A percentile compares a stretch with the other conserved stretches of the same genome.
Evolutionary conservation across 2,329 filamentous ascomycete genomes (phyloP).

Genomic region (Atkinsonella hypoxylon): DNA sequence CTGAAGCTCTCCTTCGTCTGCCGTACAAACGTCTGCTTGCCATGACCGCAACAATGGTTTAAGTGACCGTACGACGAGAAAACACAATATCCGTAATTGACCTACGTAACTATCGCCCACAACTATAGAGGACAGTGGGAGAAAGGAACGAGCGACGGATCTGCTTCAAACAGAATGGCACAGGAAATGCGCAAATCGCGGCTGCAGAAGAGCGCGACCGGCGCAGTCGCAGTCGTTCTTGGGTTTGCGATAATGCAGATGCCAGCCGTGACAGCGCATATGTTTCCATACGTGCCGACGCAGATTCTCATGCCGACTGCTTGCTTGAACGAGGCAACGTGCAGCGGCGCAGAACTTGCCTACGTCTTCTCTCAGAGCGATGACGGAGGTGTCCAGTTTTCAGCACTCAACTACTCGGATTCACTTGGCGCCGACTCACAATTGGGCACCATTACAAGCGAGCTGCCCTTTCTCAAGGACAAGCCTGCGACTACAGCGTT

Average conservation of each 20-base stretch:
- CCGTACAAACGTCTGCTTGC: neutral
- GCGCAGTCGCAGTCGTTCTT: slow-evolving; percentile 3
- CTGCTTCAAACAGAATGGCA: neutral
- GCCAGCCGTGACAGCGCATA: slow-evolving; percentile 23
- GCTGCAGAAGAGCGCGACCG: neutral
- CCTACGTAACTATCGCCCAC: neutral
- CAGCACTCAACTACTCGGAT: slow-evolving; percentile 53
- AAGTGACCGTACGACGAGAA: neutral
- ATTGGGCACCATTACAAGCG: slow-evolving; percentile 38
- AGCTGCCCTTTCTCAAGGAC: slow-evolving; percentile 50
- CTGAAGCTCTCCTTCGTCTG: neutral
- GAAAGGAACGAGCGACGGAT: neutral
- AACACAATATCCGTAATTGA: neutral
- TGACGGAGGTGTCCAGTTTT: slow-evolving; percentile 35
- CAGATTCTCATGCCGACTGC: slow-evolving; percentile 47
- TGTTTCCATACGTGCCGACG: slow-evolving; percentile 67
- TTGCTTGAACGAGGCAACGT: slow-evolving; percentile 28
- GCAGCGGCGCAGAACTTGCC: slow-evolving; percentile 34
- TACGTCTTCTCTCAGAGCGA: slow-evolving; percentile 58
- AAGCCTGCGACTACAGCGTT: slow-evolving; percentile 43
- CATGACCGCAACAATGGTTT: neutral
- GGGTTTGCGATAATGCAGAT: slow-evolving; percentile 3
- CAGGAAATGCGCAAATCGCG: neutral
- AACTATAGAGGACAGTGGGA: neutral
- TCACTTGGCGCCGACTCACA: slow-evolving; percentile 35